Percentiles rank a stretch among this genome's conserved stretches.
Evolutionary conservation across 352 stramenopile genomes (phyloP).

Genomic region (Phytophthora syringae): DNA sequence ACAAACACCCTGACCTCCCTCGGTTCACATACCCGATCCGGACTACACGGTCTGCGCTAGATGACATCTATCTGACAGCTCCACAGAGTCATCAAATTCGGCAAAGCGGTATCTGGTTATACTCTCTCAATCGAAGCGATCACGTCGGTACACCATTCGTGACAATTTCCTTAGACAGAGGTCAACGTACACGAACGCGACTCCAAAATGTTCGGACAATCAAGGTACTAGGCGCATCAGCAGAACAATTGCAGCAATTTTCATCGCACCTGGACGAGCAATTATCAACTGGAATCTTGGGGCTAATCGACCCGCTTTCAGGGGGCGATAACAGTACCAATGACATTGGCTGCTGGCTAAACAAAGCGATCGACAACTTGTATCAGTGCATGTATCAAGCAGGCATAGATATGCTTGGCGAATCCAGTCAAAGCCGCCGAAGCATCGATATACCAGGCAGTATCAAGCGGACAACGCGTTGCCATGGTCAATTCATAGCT

Average conservation of each 20-base stretch:
- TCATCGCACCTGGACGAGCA: no score
- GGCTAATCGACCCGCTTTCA: no score
- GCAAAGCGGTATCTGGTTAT: neutral
- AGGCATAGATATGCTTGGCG: no score
- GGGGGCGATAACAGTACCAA: no score
- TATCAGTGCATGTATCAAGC: no score
- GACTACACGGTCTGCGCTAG: neutral
- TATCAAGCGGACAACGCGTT: neutral
- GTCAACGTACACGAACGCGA: neutral
- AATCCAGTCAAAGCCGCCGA: no score
- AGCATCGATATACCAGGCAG: no score
- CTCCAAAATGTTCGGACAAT: neutral
- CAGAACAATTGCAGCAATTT: no score
- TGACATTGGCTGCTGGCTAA: no score
- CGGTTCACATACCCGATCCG: neutral
- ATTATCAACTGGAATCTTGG: no score
- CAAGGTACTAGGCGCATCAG: neutral
- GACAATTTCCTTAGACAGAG: neutral
- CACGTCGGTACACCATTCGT: neutral
- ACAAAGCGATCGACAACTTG: no score
- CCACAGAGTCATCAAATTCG: neutral
- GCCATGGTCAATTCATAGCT: constrained; percentile 4
- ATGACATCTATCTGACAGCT: neutral
- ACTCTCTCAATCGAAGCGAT: neutral
- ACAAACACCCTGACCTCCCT: neutral